A percentile compares a stretch with the other conserved stretches of the same genome.
phyloP scores from a whole-genome alignment of 352 stramenopile species.

The Pythium biforme region DNA sequence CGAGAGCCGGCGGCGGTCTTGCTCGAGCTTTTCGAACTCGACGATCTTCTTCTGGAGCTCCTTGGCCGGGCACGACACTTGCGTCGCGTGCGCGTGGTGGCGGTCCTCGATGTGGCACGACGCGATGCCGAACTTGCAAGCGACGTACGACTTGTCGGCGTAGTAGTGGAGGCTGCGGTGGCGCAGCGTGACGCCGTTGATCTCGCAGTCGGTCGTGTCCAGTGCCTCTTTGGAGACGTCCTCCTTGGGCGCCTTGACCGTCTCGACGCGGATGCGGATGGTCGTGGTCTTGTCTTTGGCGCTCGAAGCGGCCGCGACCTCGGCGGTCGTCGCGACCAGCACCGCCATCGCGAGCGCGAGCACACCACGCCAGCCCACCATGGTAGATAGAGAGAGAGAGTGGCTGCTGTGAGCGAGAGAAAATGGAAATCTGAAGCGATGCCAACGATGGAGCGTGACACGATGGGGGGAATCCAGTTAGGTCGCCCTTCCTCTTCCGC shows the following conservation, averaged over 20 bases:
- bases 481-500: neutral
- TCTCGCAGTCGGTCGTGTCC: constrained; percentile 44
- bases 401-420: neutral
- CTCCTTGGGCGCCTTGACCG: neutral
- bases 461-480: neutral
- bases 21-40: constrained; percentile 22
- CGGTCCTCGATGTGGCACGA: constrained; percentile 67
- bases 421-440: constrained; percentile 4
- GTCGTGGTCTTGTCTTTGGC: constrained; percentile 25
- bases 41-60: constrained; percentile 31
- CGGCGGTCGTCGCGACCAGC: constrained; percentile 14
- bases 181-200: constrained; percentile 52
- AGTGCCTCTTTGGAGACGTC: constrained; percentile 5
- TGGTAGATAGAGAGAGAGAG: neutral
- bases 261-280: constrained; percentile 40
- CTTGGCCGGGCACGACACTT: constrained; percentile 53
- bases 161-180: constrained; percentile 76
- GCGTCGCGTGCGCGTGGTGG: constrained; percentile 53
- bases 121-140: constrained; percentile 56
- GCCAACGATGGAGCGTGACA: neutral
- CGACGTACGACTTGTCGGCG: constrained; percentile 66
- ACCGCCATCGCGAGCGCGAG: constrained; percentile 22
- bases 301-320: too few species aligned
- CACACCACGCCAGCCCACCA: constrained; percentile 27
- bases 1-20: constrained; percentile 48